Evolutionary conservation across 73 alveolate genomes (phyloP), one percentile per base, ranked within the genome.

Genomic region (Breviolum minutum): DNA sequence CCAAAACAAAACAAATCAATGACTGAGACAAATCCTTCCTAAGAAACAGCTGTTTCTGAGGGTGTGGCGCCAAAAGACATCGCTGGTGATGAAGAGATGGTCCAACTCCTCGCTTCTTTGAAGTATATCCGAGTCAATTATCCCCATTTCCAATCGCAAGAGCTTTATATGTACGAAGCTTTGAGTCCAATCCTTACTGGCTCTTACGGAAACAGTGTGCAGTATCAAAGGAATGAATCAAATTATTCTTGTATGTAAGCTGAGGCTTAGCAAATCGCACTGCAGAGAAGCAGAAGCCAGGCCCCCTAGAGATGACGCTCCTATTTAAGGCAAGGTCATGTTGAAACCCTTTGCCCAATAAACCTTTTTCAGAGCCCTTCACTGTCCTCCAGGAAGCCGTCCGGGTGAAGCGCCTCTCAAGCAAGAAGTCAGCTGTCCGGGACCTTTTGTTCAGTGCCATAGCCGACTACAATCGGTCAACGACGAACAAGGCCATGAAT

Each of bases 81-180:
- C 24, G 60, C 54, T 22, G 73, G 26, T 61, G 92, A 83, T 54
- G 16, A 32, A 48, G 92, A 83, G 61, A 61, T 61, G 70, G 22
- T 54, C 5, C 64, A 83, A 10, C 92, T 83, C 61, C 19, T 83
- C 22, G 92, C 92, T 12, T 83, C 92, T 60, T 11, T 83, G n/a
- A 83, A 83, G 74, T 83, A 83, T 61, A 14, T 83, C 11, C 63
- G 92, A 0, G 92, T n/a, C 26, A 83, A 83, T 61, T 83, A 83
- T 13, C 5, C 12, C 61, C 92, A 83, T 48, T 61, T 60, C 60
- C 7, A 16, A 6, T 5, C 92, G 10, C 92, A 74, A 24, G 92
- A 83, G 73, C 74, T 22, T 22, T 83, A 74, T 60, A 83, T 83
- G 70, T 83, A 83, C 54, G 92, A 83, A 83, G 92, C 92, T 32